Percentiles rank a stretch among this genome's conserved stretches.
Conservation (phyloP, 345 rosid species). For the Arabis alpina region DNA sequence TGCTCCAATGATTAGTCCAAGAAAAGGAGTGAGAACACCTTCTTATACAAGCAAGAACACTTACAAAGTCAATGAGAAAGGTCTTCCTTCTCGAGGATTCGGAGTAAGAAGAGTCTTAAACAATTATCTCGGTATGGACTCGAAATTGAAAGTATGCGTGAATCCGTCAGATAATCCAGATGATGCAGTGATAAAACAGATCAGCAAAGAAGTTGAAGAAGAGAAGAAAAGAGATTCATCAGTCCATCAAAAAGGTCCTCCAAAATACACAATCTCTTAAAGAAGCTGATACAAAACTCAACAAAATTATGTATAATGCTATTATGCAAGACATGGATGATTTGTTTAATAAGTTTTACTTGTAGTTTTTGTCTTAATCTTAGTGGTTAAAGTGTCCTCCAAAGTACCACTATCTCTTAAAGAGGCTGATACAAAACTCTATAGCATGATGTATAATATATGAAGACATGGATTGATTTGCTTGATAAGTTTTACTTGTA, state of each 20-base stretch:
- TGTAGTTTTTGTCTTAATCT: conserved; percentile 1
- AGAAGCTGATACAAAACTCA: not conserved
- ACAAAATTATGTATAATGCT: conserved; percentile 12
- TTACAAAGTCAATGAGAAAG: conserved; percentile 42
- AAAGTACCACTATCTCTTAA: conserved; percentile 51
- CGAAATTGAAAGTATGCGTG: conserved; percentile 62
- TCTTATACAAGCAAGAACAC: conserved; percentile 48
- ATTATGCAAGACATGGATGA: conserved; percentile 13
- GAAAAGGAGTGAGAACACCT: conserved; percentile 69
- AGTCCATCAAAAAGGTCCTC: conserved; percentile 46
- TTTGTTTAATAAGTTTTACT: conserved; percentile 28
- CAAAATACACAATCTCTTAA: conserved; percentile 53
- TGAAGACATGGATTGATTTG: conserved; percentile 30
- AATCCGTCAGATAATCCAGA: conserved; percentile 51
- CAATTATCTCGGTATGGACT: conserved; percentile 77
- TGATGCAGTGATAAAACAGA: conserved; percentile 24
- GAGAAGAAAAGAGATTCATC: conserved; percentile 40
- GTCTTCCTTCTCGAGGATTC: conserved; percentile 68
- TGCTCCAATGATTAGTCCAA: conserved; percentile 59
- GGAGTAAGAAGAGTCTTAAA: conserved; percentile 85
- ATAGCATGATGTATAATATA: conserved; percentile 15
- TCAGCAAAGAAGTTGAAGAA: conserved; percentile 23
- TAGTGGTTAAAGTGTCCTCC: conserved; percentile 39
- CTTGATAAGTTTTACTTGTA: conserved; percentile 17
- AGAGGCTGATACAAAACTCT: not conserved